Evolutionary conservation across 345 rosid genomes (phyloP), one percentile per base, ranked within the genome.

Genomic region (Cardiospermum halicacabum): DNA sequence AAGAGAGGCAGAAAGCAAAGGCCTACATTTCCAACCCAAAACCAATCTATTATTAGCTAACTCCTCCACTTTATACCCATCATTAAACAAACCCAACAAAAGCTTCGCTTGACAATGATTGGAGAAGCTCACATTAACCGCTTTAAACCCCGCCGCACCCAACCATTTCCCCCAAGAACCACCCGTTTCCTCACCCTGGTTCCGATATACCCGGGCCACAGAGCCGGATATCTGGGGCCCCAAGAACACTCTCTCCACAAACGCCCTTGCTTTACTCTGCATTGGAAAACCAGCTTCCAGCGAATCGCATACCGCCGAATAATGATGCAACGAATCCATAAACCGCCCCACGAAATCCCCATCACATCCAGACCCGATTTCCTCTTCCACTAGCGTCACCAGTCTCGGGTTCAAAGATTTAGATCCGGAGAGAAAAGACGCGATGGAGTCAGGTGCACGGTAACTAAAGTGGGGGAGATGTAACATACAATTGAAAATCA

Each of bases 71-170:
- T 72, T 74, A 53, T 83, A 88, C 0, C 98, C 97, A 53, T 87
- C 97, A 22, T 85, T 83, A 72, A 86, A 92, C 43, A 89, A 62
- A 6, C 96, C 93, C 54, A 92, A 49, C 56, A 89, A 77, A 3
- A 89, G 85, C 82, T 85, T 88, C 30, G 97, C 90, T 66, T 90
- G 97, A 51, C 97, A 89, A 64, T 85, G 86, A 78, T 86, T 88
- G 16, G 94, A 78, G n/a, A 83, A 89, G 76, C 96, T 93, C 65
- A 88, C 56, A 12, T 66, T 72, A 19, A 47, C 72, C 1, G 78
- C 72, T 60, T 51, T 60, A 21, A 73, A 86, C 69, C 97, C 97
- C 6, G 34, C 65, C 24, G 65, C 64, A 50, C 45, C 76, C 59
- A 85, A 75, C 89, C 89, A 81, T 19, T 71, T 75, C 42, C 81